Evolutionary conservation across 2,329 filamentous ascomycete genomes (phyloP), one percentile per base, ranked within the genome.

Genomic region (Stenocarpella maydis): DNA sequence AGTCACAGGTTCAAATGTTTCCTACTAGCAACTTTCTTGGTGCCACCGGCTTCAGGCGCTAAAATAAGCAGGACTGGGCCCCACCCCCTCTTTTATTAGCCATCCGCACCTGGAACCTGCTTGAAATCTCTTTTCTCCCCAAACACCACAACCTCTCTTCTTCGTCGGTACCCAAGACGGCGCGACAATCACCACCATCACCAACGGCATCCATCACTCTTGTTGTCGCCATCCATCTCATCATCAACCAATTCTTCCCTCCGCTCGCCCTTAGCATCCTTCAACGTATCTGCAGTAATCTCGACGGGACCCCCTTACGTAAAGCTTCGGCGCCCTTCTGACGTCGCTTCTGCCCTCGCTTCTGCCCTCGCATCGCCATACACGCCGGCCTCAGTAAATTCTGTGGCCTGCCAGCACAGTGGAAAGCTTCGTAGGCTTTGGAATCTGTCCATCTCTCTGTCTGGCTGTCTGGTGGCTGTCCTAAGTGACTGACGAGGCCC

Each of bases 221-320:
- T 61, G 58, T 61, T 26, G 58, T 34, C 58, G 41, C 26, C 41
- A 34, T 31, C 41, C 49, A 45, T 55, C 28, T 17, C 37, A 54
- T 50, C 50, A 71, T 69, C 69, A 50, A 66, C 49, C 21, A 58
- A n/a, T 28, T 26, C 50, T 49, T n/a, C 55, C 43, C 17, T 17
- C 49, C 34, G 9, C 31, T 34, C 31, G 39, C 39, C 43, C 66
- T 69, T n/a, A 37, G 37, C 21, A 41, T 45, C 21, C 31, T 63
- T 31, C 41, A 64, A 34, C 65, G 60, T 31, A 31, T 55, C 52
- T 49, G 24, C 69, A 71, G 69, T 71, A 71, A 68, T 69, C 47
- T 63, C 67, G 37, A 54, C 65, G 50, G 50, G 50, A 55, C 50
- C 52, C 43, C 64, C 31, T n/a, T 55, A 39, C 64, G 64, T 67